Conservation (phyloP, 2,329 filamentous ascomycete genomes). For the Rugonectria rugulosa region DNA sequence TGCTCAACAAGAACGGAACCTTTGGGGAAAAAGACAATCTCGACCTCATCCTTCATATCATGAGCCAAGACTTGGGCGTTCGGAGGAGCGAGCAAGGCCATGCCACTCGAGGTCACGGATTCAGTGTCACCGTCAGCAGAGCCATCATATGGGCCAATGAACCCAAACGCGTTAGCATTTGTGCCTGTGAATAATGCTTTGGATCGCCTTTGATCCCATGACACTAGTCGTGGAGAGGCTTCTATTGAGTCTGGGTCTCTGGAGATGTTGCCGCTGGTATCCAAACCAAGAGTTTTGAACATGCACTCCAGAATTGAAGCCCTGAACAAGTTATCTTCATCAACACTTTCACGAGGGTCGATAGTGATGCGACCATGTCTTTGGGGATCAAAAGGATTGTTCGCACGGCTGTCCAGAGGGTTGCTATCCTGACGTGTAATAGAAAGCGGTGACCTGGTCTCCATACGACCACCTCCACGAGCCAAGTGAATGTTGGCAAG, state of each 20-base stretch:
- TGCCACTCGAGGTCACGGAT: slow-evolving; percentile 77
- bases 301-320: slow-evolving; percentile 94
- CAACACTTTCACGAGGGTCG: slow-evolving; percentile 80
- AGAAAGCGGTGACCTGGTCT: slow-evolving; percentile 28
- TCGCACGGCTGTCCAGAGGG: slow-evolving; percentile 58
- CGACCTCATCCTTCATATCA: slow-evolving; percentile 89
- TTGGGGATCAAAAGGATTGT: slow-evolving; percentile 65
- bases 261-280: slow-evolving; percentile 69
- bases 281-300: slow-evolving; percentile 90
- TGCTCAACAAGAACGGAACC: slow-evolving; percentile 95
- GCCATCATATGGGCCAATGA: slow-evolving; percentile 82
- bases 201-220: slow-evolving; percentile 81
- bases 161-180: slow-evolving; percentile 81
- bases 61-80: slow-evolving; percentile 73
- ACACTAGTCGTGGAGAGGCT: slow-evolving; percentile 83
- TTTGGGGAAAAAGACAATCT: slow-evolving; percentile 97
- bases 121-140: slow-evolving; percentile 85
- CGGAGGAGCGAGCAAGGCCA: slow-evolving; percentile 66
- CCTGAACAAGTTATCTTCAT: slow-evolving; percentile 89
- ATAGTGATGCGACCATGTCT: slow-evolving; percentile 57
- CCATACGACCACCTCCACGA: slow-evolving; percentile 61
- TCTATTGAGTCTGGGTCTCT: slow-evolving; percentile 79
- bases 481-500: slow-evolving; percentile 79
- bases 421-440: slow-evolving; percentile 49
- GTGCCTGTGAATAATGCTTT: slow-evolving; percentile 70